Conservation (phyloP, 192 early-diverging fungal species). For the Coemansia sp. region DNA sequence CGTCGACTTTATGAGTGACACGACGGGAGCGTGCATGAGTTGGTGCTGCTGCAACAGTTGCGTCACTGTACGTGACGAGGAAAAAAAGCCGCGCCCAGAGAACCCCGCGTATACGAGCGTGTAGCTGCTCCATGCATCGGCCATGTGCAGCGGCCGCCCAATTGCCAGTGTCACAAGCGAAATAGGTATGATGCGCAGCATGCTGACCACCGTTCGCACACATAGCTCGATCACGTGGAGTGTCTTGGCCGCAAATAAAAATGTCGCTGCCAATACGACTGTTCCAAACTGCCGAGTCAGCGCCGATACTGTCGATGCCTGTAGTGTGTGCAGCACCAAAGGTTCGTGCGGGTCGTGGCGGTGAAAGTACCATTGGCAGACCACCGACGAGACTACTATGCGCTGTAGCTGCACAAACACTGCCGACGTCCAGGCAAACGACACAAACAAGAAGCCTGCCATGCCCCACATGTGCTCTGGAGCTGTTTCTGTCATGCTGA, state of each 20-base stretch:
- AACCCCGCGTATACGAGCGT: conserved; percentile 45
- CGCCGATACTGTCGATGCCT: conserved; percentile 41
- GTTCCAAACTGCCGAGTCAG: conserved; percentile 40
- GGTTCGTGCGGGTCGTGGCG: conserved; percentile 47
- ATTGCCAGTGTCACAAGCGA: conserved; percentile 30
- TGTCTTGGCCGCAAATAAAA: conserved; percentile 30
- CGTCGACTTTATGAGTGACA: conserved; percentile 46
- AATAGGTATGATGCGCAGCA: conserved; percentile 32
- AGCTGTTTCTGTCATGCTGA: background rate
- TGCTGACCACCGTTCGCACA: conserved; percentile 30
- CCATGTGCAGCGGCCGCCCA: conserved; percentile 31
- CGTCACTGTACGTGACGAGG: conserved; percentile 29
- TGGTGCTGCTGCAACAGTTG: conserved; percentile 32
- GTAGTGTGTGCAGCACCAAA: conserved; percentile 38
- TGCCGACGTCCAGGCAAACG: conserved; percentile 48
- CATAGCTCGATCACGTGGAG: conserved; percentile 37
- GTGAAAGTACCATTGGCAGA: conserved; percentile 55
- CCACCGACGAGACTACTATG: conserved; percentile 33
- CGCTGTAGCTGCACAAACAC: conserved; percentile 49
- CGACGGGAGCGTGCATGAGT: conserved; percentile 47
- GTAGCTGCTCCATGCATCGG: conserved; percentile 40
- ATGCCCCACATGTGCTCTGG: conserved; percentile 17
- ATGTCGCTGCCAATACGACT: conserved; percentile 33
- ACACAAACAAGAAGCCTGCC: conserved; percentile 21
- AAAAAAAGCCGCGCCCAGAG: conserved; percentile 41